Evolutionary conservation across 2,329 filamentous ascomycete species (phyloP).

Genomic region (Alternaria panax): DNA sequence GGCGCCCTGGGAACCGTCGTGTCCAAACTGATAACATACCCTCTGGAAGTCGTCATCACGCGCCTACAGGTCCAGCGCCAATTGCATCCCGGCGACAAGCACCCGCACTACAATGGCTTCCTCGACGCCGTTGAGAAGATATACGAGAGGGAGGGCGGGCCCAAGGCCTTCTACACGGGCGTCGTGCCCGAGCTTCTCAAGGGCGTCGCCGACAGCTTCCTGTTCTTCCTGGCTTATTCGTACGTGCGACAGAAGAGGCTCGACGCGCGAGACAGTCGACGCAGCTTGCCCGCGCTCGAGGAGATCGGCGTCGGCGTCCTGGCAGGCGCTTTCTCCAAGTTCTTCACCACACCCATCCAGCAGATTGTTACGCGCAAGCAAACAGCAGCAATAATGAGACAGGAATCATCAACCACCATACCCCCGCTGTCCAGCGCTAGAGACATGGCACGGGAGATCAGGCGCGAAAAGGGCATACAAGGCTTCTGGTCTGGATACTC

Average conservation of each 20-base stretch:
- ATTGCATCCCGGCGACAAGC: conserved; percentile 51
- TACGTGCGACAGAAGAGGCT: conserved; percentile 59
- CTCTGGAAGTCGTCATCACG: conserved; percentile 81
- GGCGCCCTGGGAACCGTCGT: conserved; percentile 80
- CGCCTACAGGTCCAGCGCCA: conserved; percentile 80
- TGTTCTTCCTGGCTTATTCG: conserved; percentile 86
- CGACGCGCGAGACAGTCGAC: conserved; percentile 28
- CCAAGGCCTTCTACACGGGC: conserved; percentile 69
- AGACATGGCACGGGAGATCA: conserved; percentile 70
- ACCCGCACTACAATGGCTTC: conserved; percentile 68
- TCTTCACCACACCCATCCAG: conserved; percentile 80
- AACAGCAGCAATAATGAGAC: conserved; percentile 64
- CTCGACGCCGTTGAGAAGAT: conserved; percentile 75
- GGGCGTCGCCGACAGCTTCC: conserved; percentile 72
- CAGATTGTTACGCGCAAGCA: conserved; percentile 86
- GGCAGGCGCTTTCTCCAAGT: conserved; percentile 76
- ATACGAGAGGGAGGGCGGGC: conserved; percentile 72
- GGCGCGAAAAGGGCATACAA: conserved; percentile 70
- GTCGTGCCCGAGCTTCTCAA: conserved; percentile 55
- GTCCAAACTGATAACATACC: conserved; percentile 80
- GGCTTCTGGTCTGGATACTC: conserved; percentile 92
- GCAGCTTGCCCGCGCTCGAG: conserved; percentile 67
- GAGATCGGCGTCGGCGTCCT: conserved; percentile 77
- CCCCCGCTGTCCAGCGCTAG: conserved; percentile 50
- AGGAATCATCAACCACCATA: conserved; percentile 44